Conservation (phyloP, 2,329 filamentous ascomycete species). For the Pseudocercospora fuligena region DNA sequence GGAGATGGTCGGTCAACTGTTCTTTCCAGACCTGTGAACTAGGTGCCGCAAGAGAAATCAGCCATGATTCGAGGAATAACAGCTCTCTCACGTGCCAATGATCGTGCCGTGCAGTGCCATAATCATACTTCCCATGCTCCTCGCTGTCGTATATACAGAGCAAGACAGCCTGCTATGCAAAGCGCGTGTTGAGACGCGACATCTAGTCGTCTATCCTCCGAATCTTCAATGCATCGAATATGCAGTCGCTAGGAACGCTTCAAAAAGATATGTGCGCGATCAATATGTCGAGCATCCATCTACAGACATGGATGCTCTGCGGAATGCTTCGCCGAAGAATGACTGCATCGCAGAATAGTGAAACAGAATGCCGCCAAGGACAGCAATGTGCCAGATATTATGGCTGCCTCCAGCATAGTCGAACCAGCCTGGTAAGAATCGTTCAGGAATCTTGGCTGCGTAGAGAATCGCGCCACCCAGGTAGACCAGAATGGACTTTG, state of each 20-base stretch:
- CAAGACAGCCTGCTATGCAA: constrained; percentile 17
- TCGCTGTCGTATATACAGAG: constrained; percentile 19
- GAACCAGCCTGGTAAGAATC: constrained; percentile 90
- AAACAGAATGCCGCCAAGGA: constrained; percentile 93
- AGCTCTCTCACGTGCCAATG: neutral
- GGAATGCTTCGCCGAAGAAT: constrained; percentile 71
- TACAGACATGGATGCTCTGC: constrained; percentile 31
- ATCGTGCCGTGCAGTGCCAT: constrained; percentile 16
- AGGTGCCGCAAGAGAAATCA: neutral
- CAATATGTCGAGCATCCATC: constrained; percentile 18
- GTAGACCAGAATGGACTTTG: constrained; percentile 87
- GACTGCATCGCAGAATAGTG: constrained; percentile 96
- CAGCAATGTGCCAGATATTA: constrained; percentile 96
- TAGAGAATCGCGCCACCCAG: constrained; percentile 83
- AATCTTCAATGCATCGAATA: neutral
- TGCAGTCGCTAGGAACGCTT: constrained; percentile 3
- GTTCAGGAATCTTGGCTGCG: constrained; percentile 87
- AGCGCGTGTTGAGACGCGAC: constrained; percentile 18
- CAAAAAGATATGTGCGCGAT: neutral
- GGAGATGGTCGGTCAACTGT: neutral
- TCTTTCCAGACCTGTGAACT: neutral
- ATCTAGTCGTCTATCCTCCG: constrained; percentile 5
- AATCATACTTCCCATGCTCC: constrained; percentile 2
- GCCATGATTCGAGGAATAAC: neutral
- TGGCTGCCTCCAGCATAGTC: constrained; percentile 95